Base-by-base conservation (phyloP, 768 basidiomycete genomes). In the Suillus brevipes region DNA sequence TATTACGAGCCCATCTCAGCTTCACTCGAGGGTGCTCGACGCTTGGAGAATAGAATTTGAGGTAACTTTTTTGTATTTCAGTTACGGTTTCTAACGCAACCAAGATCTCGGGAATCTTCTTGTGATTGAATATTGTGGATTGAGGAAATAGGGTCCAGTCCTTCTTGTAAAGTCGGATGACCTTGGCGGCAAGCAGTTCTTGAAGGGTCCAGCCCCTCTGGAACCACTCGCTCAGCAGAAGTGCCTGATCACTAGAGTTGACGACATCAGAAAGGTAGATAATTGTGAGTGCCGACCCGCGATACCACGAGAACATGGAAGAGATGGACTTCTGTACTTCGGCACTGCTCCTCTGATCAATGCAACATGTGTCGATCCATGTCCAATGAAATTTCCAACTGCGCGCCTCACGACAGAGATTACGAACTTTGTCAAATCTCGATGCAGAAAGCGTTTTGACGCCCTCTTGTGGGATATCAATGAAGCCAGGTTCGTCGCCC, bases 281-380 rank as follows among this genome's bases (percentile, higher is more conserved):
- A 34, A 76, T 65, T n/a, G 76, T 78, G 38, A 77, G 61, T 2
- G 66, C 63, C 0, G 76, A 74, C 40, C 72, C 70, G 34, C 73
- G 66, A 37, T 76, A 77, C 75, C 75, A 77, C 16, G 31, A 67
- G 31, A 77, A 77, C 76, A 77, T 77, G 58, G 71, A 71, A n/a
- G 70, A 68, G 52, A 77, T 72, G 61, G 76, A 71, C 43, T 77
- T 75, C 18, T 73, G 70, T 3, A 76, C 67, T 52, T 77, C 75
- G 14, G 71, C 72, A 23, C 71, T 76, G 57, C 73, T 77, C 13
- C 62, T 38, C 50, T 75, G 73, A 40, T 76, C 71, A 23, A 74
- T 75, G 34, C 76, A 77, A 18, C 70, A 75, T 1, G 75, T 75
- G 18, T 77, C 76, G 53, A 69, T 68, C 75, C 74, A 78, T 49